Conservation (phyloP, 2,329 filamentous ascomycete species). For the Knufia fluminis region DNA sequence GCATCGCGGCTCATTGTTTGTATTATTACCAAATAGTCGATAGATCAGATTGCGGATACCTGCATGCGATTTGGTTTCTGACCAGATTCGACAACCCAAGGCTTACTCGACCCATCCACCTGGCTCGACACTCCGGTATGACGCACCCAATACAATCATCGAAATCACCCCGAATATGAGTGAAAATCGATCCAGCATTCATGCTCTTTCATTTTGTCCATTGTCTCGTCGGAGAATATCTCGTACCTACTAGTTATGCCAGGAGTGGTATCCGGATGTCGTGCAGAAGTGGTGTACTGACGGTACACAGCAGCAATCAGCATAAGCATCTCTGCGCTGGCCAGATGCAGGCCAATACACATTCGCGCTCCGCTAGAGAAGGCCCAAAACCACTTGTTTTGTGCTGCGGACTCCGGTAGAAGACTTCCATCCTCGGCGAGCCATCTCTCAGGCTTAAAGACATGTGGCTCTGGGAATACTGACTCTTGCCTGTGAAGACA, state of each 20-base stretch:
- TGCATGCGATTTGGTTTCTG: slow-evolving; percentile 12
- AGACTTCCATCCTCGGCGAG: slow-evolving; percentile 14
- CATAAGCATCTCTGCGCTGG: slow-evolving; percentile 44
- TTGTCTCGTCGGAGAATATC: slow-evolving; percentile 25
- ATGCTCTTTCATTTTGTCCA: slow-evolving; percentile 20
- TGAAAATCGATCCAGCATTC: slow-evolving; percentile 20
- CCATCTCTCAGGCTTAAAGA: slow-evolving; percentile 34
- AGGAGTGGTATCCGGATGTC: slow-evolving; percentile 21
- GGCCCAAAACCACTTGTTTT: slow-evolving; percentile 28
- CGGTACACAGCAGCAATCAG: slow-evolving; percentile 38
- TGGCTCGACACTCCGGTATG: neutral
- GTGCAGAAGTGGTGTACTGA: slow-evolving; percentile 32
- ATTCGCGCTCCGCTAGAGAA: slow-evolving; percentile 34
- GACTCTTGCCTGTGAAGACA: slow-evolving; percentile 32
- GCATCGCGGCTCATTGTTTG: neutral
- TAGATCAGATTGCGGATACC: slow-evolving; percentile 8
- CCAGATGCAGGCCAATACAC: slow-evolving; percentile 36
- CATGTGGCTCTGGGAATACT: slow-evolving; percentile 39
- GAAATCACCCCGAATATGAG: slow-evolving; percentile 3
- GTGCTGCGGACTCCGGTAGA: slow-evolving; percentile 16
- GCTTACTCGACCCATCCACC: neutral
- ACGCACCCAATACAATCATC: neutral
- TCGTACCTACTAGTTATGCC: slow-evolving; percentile 27
- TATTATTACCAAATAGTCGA: neutral
- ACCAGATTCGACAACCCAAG: slow-evolving; percentile 3